Evolutionary conservation across 257 asterid genomes (phyloP), one percentile per base, ranked within the genome.

Genomic region (Linderniella brevidens): DNA sequence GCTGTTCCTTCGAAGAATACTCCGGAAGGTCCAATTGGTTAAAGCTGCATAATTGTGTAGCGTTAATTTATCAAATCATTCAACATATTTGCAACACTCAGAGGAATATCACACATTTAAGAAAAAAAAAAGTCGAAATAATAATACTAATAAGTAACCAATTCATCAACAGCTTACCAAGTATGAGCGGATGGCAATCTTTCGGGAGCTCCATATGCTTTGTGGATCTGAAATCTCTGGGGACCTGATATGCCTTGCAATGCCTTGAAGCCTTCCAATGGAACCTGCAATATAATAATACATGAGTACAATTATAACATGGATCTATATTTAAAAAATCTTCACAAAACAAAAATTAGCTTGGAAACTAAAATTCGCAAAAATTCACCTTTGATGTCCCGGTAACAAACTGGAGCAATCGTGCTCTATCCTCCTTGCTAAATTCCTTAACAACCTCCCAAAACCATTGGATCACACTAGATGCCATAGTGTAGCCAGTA

Each of bases 11-110:
- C 15, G 94, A 64, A 17, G 86, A 48, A 64, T 84, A 88, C 77
- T 88, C 98, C 5, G 96, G 98, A 54, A 88, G 93, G 75, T 88
- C 96, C 65, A 88, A 75, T 68, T 88, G 98, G 75, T 88, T 84
- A 68, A 88, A 88, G 73, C 98, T 88, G 84, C 19, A 68, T 43
- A 53, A 43, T 40, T 17, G 16, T 2, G 15, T 8, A 19, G 3
- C 38, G 15, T 8, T 6, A 46, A 17, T 16, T 17, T 5, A 46
- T 16, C 9, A 16, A 13, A 8, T n/a, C n/a, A n/a, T n/a, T n/a
- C n/a, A n/a, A n/a, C n/a, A n/a, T n/a, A n/a, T n/a, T n/a, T n/a
- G n/a, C n/a, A n/a, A n/a, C n/a, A n/a, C n/a, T n/a, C n/a, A n/a
- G n/a, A n/a, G n/a, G n/a, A n/a, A n/a, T n/a, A n/a, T n/a, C n/a